Conservation (phyloP, 192 early-diverging fungal genomes). For the Coemansia sp. region DNA sequence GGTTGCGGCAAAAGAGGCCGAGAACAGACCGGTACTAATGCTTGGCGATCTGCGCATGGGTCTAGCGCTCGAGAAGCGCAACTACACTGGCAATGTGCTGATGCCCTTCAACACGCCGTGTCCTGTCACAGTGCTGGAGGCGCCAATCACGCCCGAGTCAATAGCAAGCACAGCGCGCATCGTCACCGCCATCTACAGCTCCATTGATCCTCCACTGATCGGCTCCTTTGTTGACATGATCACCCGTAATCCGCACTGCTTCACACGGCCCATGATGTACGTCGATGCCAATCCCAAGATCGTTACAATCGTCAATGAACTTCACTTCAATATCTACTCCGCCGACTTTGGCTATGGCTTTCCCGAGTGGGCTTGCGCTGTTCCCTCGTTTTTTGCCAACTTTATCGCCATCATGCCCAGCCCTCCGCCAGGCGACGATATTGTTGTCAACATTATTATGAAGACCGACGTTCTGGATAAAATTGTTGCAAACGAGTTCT, state of each 20-base stretch:
- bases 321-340: constrained; percentile 38
- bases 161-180: constrained; percentile 17
- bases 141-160: constrained; percentile 10
- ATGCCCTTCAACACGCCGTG: constrained; percentile 37
- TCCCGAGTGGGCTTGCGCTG: constrained; percentile 47
- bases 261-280: constrained; percentile 45
- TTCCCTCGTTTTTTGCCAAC: constrained; percentile 49
- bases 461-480: constrained; percentile 36
- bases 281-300: constrained; percentile 24
- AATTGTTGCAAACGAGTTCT: constrained; percentile 32
- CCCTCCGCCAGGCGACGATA: constrained; percentile 38
- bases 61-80: constrained; percentile 18
- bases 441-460: constrained; percentile 45
- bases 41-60: constrained; percentile 44
- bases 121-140: constrained; percentile 31
- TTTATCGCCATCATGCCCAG: constrained; percentile 51
- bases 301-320: constrained; percentile 42
- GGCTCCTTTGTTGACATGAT: constrained; percentile 47
- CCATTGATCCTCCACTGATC: constrained; percentile 34
- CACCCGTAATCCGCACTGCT: constrained; percentile 23
- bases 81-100: constrained; percentile 49
- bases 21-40: neutral
- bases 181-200: constrained; percentile 19
- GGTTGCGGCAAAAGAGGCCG: constrained; percentile 5
- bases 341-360: constrained; percentile 44